phyloP scores from a whole-genome alignment of 805 yeast species.

The Kuraishia ogatae region DNA sequence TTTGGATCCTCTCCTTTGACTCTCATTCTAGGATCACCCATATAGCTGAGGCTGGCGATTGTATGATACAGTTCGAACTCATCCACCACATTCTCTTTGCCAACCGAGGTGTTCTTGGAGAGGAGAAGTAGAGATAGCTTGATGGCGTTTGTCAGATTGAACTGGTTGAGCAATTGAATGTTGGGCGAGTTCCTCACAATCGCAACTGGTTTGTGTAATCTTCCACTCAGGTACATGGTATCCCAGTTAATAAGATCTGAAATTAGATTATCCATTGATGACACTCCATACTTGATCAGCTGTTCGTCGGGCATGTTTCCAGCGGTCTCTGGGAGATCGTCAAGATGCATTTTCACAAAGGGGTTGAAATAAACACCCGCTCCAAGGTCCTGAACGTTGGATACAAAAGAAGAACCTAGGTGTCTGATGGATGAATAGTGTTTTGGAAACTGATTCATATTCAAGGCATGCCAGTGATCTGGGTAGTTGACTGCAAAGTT shows the following conservation, averaged over 20 bases:
- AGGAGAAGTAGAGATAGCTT: constrained; percentile 54
- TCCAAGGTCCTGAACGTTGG: constrained; percentile 57
- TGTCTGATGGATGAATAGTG: constrained; percentile 69
- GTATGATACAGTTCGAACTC: constrained; percentile 65
- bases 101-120: constrained; percentile 15
- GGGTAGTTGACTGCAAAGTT: constrained; percentile 76
- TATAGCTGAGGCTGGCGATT: constrained; percentile 73
- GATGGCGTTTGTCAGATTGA: constrained; percentile 71
- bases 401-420: constrained; percentile 52
- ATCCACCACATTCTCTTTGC: constrained; percentile 31
- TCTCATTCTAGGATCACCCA: constrained; percentile 83
- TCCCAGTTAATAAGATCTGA: constrained; percentile 80
- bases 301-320: constrained; percentile 7
- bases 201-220: constrained; percentile 90
- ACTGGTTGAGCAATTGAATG: constrained; percentile 60
- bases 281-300: constrained; percentile 79
- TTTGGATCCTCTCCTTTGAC: constrained; percentile 89
- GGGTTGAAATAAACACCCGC: constrained; percentile 96
- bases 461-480: constrained; percentile 66
- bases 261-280: constrained; percentile 50
- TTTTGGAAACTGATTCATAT: constrained; percentile 53
- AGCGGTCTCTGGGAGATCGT: constrained; percentile 9
- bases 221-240: constrained; percentile 80
- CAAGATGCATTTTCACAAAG: constrained; percentile 55
- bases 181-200: constrained; percentile 56